Conservation (phyloP, 176 grass and related monocot species). For the Eragrostis curvula region DNA sequence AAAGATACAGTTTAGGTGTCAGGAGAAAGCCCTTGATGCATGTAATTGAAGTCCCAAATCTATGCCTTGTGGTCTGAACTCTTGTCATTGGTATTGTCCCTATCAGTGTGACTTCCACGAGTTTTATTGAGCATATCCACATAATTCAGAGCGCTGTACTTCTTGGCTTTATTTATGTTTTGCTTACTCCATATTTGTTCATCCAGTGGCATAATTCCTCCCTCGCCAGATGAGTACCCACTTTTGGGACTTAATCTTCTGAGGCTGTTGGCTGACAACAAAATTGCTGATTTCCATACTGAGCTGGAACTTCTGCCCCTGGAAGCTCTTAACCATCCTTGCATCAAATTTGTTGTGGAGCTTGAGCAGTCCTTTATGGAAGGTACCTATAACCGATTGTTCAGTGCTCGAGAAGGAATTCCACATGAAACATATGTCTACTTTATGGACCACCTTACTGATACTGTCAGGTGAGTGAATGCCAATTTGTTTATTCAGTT, state of each 20-base stretch:
- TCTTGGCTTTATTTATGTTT: neutral
- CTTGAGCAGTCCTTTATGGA: slow-evolving; percentile 85
- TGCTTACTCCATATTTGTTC: neutral
- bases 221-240: slow-evolving; percentile 68
- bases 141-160: neutral
- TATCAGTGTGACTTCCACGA: neutral
- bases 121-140: neutral
- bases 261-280: slow-evolving; percentile 71
- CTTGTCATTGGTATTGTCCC: neutral
- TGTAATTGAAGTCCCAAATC: neutral
- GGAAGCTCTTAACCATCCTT: slow-evolving; percentile 64
- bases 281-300: slow-evolving; percentile 81
- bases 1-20: neutral
- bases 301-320: slow-evolving; percentile 75
- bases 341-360: slow-evolving; percentile 71
- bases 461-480: slow-evolving; percentile 59
- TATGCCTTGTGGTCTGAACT: neutral
- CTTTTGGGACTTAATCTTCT: slow-evolving; percentile 79
- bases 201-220: slow-evolving; percentile 65
- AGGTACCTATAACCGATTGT: slow-evolving; percentile 67
- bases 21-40: neutral
- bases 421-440: slow-evolving; percentile 80
- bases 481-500: neutral
- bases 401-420: slow-evolving; percentile 48
- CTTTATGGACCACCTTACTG: slow-evolving; percentile 76